Evolutionary conservation across 2,329 filamentous ascomycete genomes (phyloP).

Genomic region (Talaromyces funiculosus): DNA sequence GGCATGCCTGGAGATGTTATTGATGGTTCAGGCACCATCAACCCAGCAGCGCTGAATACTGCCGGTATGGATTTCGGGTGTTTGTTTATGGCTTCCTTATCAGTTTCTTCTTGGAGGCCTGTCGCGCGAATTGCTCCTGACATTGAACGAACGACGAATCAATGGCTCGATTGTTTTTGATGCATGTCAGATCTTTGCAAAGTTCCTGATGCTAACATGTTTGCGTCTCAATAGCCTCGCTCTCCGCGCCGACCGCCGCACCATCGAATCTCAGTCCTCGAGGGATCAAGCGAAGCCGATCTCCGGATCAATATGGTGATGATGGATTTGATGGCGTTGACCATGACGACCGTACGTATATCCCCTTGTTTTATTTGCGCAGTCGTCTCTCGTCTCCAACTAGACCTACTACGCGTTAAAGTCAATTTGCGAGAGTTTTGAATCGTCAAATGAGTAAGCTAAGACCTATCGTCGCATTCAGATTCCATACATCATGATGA

Average conservation of each 20-base stretch:
- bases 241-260: slow-evolving; percentile 37
- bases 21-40: slow-evolving; percentile 82
- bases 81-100: slow-evolving; percentile 20
- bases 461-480: slow-evolving; percentile 5
- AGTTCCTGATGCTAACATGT: slow-evolving; percentile 19
- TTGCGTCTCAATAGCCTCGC: slow-evolving; percentile 30
- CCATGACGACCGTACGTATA: slow-evolving; percentile 69
- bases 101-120: background rate
- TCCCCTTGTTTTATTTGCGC: slow-evolving; percentile 13
- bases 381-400: background rate
- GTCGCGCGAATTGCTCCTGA: background rate
- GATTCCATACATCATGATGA: slow-evolving; percentile 28
- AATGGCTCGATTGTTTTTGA: background rate
- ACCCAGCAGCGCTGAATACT: slow-evolving; percentile 79
- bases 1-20: slow-evolving; percentile 49
- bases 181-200: background rate
- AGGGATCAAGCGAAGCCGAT: slow-evolving; percentile 74
- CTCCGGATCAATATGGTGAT: slow-evolving; percentile 62
- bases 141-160: background rate
- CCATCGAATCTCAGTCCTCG: slow-evolving; percentile 56
- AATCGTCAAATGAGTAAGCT: slow-evolving; percentile 17
- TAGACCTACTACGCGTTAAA: background rate
- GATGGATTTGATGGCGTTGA: slow-evolving; percentile 51
- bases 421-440: background rate
- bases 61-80: slow-evolving; percentile 53